Percentiles rank a stretch among this genome's conserved stretches.
phyloP scores from a whole-genome alignment of 1,284 basidiomycete species.

The Trichosporon ovoides region DNA sequence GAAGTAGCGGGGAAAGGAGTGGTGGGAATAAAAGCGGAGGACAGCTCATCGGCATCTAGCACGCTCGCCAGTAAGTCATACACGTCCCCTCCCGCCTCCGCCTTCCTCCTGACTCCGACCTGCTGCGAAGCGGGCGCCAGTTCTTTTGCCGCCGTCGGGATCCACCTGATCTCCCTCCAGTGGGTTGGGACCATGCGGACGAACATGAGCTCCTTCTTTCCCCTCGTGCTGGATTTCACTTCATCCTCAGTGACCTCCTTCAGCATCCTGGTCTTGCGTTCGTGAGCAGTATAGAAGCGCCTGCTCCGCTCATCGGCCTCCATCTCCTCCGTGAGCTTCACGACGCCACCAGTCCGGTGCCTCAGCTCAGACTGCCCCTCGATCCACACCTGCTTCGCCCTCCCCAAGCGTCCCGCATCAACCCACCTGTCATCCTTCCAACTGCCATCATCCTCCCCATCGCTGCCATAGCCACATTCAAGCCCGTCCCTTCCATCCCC shows the following conservation, averaged over 20 bases:
- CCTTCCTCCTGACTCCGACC: not conserved
- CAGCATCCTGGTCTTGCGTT: not conserved
- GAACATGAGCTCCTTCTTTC: slow-evolving; percentile 28
- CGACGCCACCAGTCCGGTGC: not conserved
- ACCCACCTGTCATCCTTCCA: too few species aligned
- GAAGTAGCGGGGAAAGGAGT: not conserved
- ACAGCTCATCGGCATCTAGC: not conserved
- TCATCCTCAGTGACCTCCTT: not conserved
- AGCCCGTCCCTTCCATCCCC: too few species aligned
- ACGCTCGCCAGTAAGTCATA: slow-evolving; percentile 2
- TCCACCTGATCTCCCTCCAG: slow-evolving; percentile 24
- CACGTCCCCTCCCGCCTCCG: not conserved
- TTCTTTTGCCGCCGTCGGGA: not conserved
- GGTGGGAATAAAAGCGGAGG: not conserved
- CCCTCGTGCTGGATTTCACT: slow-evolving; percentile 1
- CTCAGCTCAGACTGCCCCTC: too few species aligned
- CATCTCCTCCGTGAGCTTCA: not conserved
- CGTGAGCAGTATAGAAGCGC: not conserved
- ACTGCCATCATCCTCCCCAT: too few species aligned
- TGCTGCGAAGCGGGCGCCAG: not conserved
- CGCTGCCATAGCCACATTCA: too few species aligned
- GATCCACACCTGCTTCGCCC: not conserved
- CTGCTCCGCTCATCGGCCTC: not conserved
- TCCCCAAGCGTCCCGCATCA: not conserved
- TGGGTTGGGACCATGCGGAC: slow-evolving; percentile 30